These are phyloP conservation scores for Hondaea fermentalgiana DNA, from an alignment of 108 stramenopile species.

Conservation along the genomic window DNA sequence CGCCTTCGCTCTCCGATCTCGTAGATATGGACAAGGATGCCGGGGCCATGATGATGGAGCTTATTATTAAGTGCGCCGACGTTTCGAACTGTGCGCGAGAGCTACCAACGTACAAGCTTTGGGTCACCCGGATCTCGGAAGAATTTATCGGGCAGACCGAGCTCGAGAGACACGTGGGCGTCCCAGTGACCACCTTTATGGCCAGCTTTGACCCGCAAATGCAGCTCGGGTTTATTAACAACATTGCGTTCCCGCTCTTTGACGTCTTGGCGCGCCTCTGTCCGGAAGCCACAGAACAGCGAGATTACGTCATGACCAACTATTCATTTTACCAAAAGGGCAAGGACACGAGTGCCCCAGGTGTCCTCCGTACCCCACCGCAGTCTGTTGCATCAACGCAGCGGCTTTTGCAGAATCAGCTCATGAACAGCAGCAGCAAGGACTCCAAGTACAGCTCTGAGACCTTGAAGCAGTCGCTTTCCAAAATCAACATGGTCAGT, in stretches of 20 bases:
- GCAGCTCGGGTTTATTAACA: not conserved
- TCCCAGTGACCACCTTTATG: not conserved
- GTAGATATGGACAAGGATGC: not conserved
- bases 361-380: not conserved
- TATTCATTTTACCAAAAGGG: not conserved
- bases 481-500: not conserved
- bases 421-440: no score
- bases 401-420: no score
- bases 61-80: not conserved
- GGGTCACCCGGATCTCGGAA: not conserved
- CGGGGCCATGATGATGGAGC: not conserved
- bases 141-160: not conserved
- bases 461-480: not conserved
- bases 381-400: no score
- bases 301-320: not conserved
- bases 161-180: not conserved
- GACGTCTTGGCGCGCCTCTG: not conserved
- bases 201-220: not conserved
- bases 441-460: not conserved
- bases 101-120: not conserved
- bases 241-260: not conserved
- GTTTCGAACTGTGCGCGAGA: not conserved
- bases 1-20: no score
- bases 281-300: not conserved
- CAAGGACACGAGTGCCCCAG: not conserved